These are phyloP conservation scores for Apiotrichum gracile DNA, from an alignment of 1,284 basidiomycete species.

Conservation along the genomic window DNA sequence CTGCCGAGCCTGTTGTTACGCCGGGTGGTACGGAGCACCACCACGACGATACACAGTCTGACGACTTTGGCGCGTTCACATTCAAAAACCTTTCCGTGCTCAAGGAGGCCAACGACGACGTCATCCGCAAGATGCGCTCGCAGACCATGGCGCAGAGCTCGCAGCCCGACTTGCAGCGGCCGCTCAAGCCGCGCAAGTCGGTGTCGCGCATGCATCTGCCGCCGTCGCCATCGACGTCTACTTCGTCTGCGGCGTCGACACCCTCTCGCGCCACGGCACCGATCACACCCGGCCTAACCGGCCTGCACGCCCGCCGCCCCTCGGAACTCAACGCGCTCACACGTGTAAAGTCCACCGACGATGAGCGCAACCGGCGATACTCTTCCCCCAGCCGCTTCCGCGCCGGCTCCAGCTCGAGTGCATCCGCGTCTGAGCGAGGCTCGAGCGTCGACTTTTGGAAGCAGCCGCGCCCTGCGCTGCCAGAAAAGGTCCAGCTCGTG, in stretches of 20 bases:
- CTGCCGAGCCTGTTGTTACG: background rate
- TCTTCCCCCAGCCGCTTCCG: constrained; percentile 81
- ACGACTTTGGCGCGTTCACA: constrained; percentile 96
- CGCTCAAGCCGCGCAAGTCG: background rate
- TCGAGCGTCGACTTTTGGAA: constrained; percentile 31
- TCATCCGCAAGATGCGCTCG: constrained; percentile 77
- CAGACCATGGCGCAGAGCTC: constrained; percentile 43
- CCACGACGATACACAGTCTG: constrained; percentile 42
- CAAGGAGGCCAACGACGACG: constrained; percentile 98
- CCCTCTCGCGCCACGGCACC: constrained; percentile 58
- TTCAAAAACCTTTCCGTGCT: constrained; percentile 96
- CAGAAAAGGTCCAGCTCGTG: constrained; percentile 3
- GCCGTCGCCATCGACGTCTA: constrained; percentile 80
- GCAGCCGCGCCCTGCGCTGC: constrained; percentile 13
- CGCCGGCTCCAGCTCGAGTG: constrained; percentile 61
- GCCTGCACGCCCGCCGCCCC: constrained; percentile 64
- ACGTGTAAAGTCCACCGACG: constrained; percentile 71
- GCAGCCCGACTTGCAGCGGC: background rate
- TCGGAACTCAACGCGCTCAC: constrained; percentile 80
- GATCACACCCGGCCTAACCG: constrained; percentile 4
- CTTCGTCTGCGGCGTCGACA: constrained; percentile 85
- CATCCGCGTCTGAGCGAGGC: constrained; percentile 51
- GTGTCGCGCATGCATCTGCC: constrained; percentile 15
- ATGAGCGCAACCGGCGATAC: constrained; percentile 67
- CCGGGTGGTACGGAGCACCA: background rate